Base-by-base conservation (phyloP, 2,329 filamentous ascomycete genomes). In the Botryotinia globosa region DNA sequence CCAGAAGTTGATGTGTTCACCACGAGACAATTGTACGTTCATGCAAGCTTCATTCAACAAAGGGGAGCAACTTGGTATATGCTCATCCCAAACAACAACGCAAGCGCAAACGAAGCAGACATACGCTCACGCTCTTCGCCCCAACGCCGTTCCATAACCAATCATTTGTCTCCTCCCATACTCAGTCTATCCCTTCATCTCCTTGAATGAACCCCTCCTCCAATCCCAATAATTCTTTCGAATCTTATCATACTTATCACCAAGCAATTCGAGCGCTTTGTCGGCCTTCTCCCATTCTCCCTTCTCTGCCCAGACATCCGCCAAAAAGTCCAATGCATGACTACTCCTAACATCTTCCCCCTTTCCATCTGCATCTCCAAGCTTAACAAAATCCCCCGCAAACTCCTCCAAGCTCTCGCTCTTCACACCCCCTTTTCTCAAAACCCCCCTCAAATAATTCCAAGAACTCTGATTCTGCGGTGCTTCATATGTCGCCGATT, bases 401-500 rank as follows among this genome's bases (percentile, higher is more conserved):
- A 89, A 90, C 25, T 79, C 83, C 73, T 84, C 83, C 9, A 86
- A 81, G 1, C 80, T 82, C 1, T 76, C 81, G 42, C 90, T 78
- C 66, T 82, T 78, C 44, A 90, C 81, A 0, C 86, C 89, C 1
- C 89, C 89, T 79, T 93, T 92, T 73, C 86, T 86, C 74, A 97
- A 81, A 64, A 94, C 89, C 4, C 93, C 96, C 45, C 90, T 86
- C 22, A 98, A 85, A 82, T 98, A 99, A 82, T 94, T 96, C 96
- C 96, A 99, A 1, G 94, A 88, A 77, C 92, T 95, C 81, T 94
- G 92, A 82, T 98, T 99, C 86, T 98, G 94, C 63, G 96, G 96
- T 58, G 94, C 94, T 75, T 92, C 85, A 48, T 85, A 82, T 74
- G 97, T 93, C 80, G 92, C 92, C 65, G 87, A 85, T 83, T 93